Base-by-base conservation (phyloP, 805 yeast genomes). In the Henningerozyma blattae region DNA sequence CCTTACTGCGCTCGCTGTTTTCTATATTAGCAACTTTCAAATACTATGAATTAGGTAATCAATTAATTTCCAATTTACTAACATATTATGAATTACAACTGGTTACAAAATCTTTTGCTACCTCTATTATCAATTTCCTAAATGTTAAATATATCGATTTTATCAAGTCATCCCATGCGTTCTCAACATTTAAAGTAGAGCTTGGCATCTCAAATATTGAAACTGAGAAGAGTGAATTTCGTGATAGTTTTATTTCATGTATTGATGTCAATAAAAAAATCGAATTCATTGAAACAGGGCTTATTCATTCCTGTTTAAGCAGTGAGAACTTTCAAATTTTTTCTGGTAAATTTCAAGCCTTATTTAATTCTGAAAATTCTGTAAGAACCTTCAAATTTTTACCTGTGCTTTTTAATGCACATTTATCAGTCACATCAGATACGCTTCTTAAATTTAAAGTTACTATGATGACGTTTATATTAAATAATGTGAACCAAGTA, bases 181-280 rank as follows among this genome's bases (percentile, higher is more conserved):
- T 54, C 29, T 37, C 42, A 4, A 28, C 38, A n/a, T 31, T 56
- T 27, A 50, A 49, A 31, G 36, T 46, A 10, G 47, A 46, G 13
- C 41, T 54, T 24, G 45, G 45, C 14, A 48, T 55, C 7, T 46
- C 56, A 4, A 43, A 49, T 35, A 39, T 28, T 18, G 57, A 50
- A 31, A 43, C 47, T 1, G 52, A 54, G 27, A 46, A 44, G 26
- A 45, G 55, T 37, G 28, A 40, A 4, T 50, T 52, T 18, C 44
- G 54, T 27, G 51, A 48, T 17, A 27, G 33, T 2, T 32, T 46
- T 15, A 40, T 28, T 17, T 29, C 34, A 10, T 36, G 28, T n/a
- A 28, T 15, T 8, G 34, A 35, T 15, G 27, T 32, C 2, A 20
- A 29, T 8, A 35, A 34, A 17, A 43, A 37, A 15, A 40, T 40